Base-by-base conservation (phyloP, 2,329 filamentous ascomycete species). In the Lachnellula suecica region DNA sequence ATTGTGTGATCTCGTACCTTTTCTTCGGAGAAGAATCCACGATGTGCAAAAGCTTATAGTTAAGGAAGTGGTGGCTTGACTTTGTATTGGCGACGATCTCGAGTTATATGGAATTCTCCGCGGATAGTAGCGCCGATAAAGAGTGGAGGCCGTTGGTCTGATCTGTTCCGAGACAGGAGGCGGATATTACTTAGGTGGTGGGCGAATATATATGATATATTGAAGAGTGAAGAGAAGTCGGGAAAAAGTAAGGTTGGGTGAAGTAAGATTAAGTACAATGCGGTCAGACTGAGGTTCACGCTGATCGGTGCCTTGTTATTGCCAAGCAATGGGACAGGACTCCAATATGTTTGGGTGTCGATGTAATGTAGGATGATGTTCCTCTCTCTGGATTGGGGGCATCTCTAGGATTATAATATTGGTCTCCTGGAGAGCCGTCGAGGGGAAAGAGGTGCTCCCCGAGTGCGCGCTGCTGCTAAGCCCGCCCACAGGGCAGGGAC, bases 261-360 rank as follows among this genome's bases (percentile, higher is more conserved):
- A n/a, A 50, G 60, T 63, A 55, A 63, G 61, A 64, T 62, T 58
- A 62, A 57, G 57, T 60, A 56, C 53, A 61, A 61, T 61, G 60
- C 54, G 57, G 57, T 59, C 57, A 59, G 59, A 60, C 55, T 10
- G 40, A 55, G 47, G 49, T 38, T 23, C 15, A 47, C 22, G 56
- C 34, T 59, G 60, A 58, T 60, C 50, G 59, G 49, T 53, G 54
- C 59, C 56, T 56, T 55, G 47, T 47, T 51, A 35, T 51, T 47
- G 48, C 43, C 52, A 58, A 53, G 52, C 13, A 52, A 44, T 44
- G 34, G 44, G 34, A 47, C n/a, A 50, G 45, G 40, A 41, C 20
- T 27, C 38, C 24, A 47, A 47, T 40, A 46, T 52, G 54, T 48
- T 38, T 56, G 52, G 47, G 41, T 47, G 41, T 44, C 19, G 37